phyloP scores from a whole-genome alignment of 2,329 filamentous ascomycete species.

The Colletotrichum truncatum region DNA sequence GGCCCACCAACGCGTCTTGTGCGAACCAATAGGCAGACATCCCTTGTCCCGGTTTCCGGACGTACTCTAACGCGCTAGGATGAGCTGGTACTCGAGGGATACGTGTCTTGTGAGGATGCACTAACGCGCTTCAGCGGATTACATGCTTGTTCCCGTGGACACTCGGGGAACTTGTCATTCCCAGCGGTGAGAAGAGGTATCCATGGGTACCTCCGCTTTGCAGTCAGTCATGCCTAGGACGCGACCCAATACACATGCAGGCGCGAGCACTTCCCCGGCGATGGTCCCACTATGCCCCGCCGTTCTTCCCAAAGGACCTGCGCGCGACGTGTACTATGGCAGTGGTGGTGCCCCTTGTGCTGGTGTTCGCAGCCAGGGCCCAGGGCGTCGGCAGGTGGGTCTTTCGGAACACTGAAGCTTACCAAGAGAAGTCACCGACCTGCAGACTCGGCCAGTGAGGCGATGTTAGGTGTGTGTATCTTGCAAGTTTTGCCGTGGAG shows the following conservation, averaged over 20 bases:
- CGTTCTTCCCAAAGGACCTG: slow-evolving; percentile 6
- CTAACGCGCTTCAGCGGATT: slow-evolving; percentile 9
- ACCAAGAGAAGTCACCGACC: not conserved
- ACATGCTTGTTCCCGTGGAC: slow-evolving; percentile 5
- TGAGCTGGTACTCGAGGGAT: slow-evolving; percentile 11
- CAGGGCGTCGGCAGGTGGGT: not conserved
- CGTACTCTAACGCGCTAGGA: not conserved
- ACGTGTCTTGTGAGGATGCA: slow-evolving; percentile 5
- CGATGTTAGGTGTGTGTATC: too few relatives aligned
- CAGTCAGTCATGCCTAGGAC: not conserved
- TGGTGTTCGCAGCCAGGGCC: slow-evolving; percentile 5
- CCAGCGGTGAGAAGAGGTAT: slow-evolving; percentile 18
- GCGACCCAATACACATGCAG: slow-evolving; percentile 9
- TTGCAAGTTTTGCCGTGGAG: too few relatives aligned
- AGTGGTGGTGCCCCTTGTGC: not conserved
- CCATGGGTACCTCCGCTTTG: not conserved
- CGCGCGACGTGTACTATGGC: not conserved
- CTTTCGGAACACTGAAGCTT: not conserved
- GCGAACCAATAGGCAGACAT: slow-evolving; percentile 9
- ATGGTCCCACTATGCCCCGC: not conserved
- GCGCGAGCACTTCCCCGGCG: not conserved
- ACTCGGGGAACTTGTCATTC: slow-evolving; percentile 1
- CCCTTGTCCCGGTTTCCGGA: slow-evolving; percentile 7
- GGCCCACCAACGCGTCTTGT: not conserved
- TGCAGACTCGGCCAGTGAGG: too few relatives aligned